These are phyloP conservation scores for Sugiyamaella sp. DNA, from an alignment of 1,139 yeast genomes.

Conservation along the genomic window DNA sequence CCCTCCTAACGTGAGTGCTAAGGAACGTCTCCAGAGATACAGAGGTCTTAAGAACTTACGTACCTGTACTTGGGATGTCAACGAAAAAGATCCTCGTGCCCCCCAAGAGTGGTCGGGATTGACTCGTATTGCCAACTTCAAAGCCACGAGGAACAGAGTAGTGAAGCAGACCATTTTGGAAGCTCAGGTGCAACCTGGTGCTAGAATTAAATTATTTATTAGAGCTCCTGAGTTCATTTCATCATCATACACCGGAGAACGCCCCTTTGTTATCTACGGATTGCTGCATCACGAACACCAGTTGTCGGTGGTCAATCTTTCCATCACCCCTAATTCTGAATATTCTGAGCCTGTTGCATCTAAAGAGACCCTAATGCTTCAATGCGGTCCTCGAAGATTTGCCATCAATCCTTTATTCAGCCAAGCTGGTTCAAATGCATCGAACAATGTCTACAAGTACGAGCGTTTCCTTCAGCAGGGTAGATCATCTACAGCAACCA, in stretches of 20 bases:
- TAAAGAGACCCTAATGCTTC: conserved; percentile 76
- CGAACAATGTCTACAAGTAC: conserved; percentile 85
- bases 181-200: conserved; percentile 67
- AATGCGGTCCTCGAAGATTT: conserved; percentile 91
- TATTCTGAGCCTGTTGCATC: conserved; percentile 76
- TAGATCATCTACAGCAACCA: conserved; percentile 74
- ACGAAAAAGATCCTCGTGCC: conserved; percentile 73
- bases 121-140: conserved; percentile 73
- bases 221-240: conserved; percentile 59
- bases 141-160: conserved; percentile 72
- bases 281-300: conserved; percentile 86
- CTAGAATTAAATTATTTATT: conserved; percentile 60
- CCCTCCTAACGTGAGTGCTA: conserved; percentile 72
- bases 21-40: conserved; percentile 71
- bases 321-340: conserved; percentile 87
- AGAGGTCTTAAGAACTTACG: conserved; percentile 85
- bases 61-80: conserved; percentile 83
- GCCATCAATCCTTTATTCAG: conserved; percentile 84
- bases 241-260: conserved; percentile 28
- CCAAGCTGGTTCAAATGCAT: conserved; percentile 66
- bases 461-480: conserved; percentile 86
- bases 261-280: conserved; percentile 69
- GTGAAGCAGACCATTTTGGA: conserved; percentile 59
- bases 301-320: conserved; percentile 77
- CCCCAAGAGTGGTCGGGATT: conserved; percentile 82